phyloP scores from a whole-genome alignment of 1,139 yeast species.

The Scheffersomyces segobiensis region DNA sequence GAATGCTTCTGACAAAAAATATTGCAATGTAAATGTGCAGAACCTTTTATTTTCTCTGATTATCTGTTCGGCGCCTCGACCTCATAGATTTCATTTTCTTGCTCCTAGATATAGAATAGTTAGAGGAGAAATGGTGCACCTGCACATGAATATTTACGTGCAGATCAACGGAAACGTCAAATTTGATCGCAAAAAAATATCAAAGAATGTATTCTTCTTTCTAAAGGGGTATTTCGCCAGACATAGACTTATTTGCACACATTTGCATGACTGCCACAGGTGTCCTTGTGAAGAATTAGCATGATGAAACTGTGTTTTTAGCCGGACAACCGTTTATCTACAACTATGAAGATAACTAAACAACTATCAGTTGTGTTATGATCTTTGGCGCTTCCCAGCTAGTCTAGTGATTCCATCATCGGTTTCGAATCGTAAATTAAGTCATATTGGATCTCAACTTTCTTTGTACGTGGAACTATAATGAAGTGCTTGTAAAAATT shows the following conservation, averaged over 20 bases:
- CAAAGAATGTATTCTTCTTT: not conserved
- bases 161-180: not conserved
- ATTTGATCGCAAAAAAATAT: not conserved
- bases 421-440: not conserved
- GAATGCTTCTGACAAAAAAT: not conserved
- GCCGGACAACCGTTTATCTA: not conserved
- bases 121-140: not conserved
- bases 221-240: not conserved
- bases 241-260: no score
- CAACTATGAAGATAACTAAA: not conserved
- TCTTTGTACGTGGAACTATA: not conserved
- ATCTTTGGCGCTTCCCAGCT: not conserved
- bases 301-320: not conserved
- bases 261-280: not conserved
- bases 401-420: not conserved
- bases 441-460: not conserved
- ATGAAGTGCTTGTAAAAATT: not conserved
- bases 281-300: not conserved
- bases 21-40: not conserved
- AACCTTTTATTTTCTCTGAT: no score
- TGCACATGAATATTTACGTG: not conserved
- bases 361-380: not conserved
- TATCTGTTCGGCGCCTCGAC: no score
- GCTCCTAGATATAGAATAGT: no score
- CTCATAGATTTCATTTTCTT: no score